Conservation (phyloP, 495 filamentous ascomycete genomes). For the Penicillium maclennaniae region DNA sequence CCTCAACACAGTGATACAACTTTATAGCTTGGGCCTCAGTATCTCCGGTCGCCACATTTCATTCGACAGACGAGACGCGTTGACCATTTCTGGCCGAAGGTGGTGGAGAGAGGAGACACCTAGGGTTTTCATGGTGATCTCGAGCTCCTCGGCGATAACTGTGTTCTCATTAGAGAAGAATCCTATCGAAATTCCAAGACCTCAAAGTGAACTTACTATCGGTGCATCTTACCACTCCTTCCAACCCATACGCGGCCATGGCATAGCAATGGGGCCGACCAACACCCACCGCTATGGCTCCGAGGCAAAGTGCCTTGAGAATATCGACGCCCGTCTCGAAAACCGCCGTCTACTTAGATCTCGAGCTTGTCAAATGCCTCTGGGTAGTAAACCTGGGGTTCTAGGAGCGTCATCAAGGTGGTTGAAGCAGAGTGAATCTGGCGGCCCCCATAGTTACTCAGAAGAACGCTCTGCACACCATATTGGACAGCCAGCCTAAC, state of each 20-base stretch:
- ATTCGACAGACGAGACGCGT: constrained; percentile 17
- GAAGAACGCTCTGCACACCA: constrained; percentile 15
- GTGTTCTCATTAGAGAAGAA: not conserved
- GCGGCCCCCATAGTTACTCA: constrained; percentile 17
- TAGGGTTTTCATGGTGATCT: constrained; percentile 22
- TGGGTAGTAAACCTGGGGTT: constrained; percentile 13
- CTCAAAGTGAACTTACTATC: constrained; percentile 9
- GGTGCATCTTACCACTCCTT: constrained; percentile 18
- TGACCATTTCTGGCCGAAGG: constrained; percentile 19
- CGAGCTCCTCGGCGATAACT: constrained; percentile 21
- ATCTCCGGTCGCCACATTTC: constrained; percentile 23
- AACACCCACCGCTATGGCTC: constrained; percentile 12
- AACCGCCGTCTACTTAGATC: constrained; percentile 12
- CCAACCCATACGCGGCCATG: constrained; percentile 12
- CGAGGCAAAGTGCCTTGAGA: constrained; percentile 16
- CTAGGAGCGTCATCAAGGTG: constrained; percentile 12
- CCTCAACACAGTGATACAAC: not conserved
- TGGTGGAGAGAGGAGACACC: constrained; percentile 18
- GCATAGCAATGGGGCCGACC: constrained; percentile 19
- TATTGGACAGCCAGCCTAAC: constrained; percentile 13
- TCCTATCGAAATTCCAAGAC: not conserved
- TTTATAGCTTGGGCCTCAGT: constrained; percentile 2
- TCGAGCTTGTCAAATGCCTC: constrained; percentile 13
- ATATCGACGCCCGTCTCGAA: constrained; percentile 16
- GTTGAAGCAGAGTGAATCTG: constrained; percentile 15